phyloP scores from a whole-genome alignment of 352 stramenopile species.

The Globisporangium acanthophoron region DNA sequence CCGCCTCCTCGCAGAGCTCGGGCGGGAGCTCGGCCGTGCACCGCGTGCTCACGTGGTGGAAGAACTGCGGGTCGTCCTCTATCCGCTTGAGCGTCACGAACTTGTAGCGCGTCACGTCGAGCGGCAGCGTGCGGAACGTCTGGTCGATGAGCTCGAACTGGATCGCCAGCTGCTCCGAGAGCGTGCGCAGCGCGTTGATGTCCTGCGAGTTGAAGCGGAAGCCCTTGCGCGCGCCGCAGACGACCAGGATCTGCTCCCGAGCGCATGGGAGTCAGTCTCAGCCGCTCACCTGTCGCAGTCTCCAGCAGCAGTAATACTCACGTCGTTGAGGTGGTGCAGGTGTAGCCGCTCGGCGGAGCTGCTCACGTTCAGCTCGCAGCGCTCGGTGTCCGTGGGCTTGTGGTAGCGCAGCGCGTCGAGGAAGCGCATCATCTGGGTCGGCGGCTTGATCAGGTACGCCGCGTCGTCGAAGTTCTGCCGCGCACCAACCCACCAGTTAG shows the following conservation, averaged over 20 bases:
- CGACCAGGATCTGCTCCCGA: conserved; percentile 48
- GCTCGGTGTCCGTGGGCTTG: conserved; percentile 71
- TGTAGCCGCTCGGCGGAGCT: conserved; percentile 67
- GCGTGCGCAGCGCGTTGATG: conserved; percentile 48
- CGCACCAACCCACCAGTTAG: too few relatives aligned
- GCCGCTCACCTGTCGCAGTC: too few relatives aligned
- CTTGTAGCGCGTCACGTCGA: conserved; percentile 58
- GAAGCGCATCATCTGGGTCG: conserved; percentile 78
- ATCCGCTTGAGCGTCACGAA: conserved; percentile 51
- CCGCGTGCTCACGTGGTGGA: conserved; percentile 1
- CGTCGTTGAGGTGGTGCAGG: conserved; percentile 73
- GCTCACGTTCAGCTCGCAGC: conserved; percentile 58
- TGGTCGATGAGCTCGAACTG: conserved; percentile 51
- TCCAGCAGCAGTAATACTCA: conserved; percentile 23
- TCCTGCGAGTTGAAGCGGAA: conserved; percentile 73
- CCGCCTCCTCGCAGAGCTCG: conserved; percentile 15
- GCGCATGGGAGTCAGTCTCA: neutral
- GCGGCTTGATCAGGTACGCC: conserved; percentile 61
- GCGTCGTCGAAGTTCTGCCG: conserved; percentile 65
- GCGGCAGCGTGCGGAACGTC: conserved; percentile 44
- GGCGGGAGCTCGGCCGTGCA: conserved; percentile 11
- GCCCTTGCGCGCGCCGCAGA: conserved; percentile 69
- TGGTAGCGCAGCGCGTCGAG: conserved; percentile 82
- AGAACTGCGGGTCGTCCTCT: conserved; percentile 46
- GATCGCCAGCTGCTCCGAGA: conserved; percentile 40